These are phyloP conservation scores for Paraphysoderma sedebokerense DNA, from an alignment of 371 early-diverging fungal species.

Conservation along the genomic window DNA sequence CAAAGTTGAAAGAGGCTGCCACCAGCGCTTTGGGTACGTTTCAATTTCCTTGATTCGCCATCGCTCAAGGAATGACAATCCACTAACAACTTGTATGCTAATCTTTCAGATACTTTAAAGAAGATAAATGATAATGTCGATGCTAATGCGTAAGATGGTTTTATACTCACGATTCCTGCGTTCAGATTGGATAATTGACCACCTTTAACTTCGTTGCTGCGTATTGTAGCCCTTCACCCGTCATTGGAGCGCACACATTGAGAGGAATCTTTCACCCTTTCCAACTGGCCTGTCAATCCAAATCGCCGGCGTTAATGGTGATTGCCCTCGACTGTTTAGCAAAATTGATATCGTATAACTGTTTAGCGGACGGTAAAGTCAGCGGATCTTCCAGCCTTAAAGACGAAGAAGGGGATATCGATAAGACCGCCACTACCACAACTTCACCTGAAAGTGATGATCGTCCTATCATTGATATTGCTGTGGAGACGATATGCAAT, in stretches of 20 bases:
- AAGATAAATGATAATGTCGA: neutral
- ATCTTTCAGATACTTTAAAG: neutral
- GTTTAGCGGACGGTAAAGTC: constrained; percentile 17
- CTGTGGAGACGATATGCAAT: constrained; percentile 33
- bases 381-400: neutral
- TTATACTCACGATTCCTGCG: neutral
- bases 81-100: neutral
- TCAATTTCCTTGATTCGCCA: neutral
- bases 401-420: constrained; percentile 2
- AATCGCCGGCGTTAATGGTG: constrained; percentile 28
- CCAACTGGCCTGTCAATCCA: constrained; percentile 35
- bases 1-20: neutral
- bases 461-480: constrained; percentile 27
- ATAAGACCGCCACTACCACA: constrained; percentile 11
- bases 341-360: constrained; percentile 55
- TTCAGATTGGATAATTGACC: neutral
- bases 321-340: constrained; percentile 48
- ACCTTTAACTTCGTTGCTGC: neutral
- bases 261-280: constrained; percentile 30
- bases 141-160: neutral
- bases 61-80: neutral
- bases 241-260: neutral
- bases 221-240: neutral
- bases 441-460: constrained; percentile 12
- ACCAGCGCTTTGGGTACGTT: neutral